Conservation (phyloP, 768 basidiomycete genomes). For the Boletus fagicola region DNA sequence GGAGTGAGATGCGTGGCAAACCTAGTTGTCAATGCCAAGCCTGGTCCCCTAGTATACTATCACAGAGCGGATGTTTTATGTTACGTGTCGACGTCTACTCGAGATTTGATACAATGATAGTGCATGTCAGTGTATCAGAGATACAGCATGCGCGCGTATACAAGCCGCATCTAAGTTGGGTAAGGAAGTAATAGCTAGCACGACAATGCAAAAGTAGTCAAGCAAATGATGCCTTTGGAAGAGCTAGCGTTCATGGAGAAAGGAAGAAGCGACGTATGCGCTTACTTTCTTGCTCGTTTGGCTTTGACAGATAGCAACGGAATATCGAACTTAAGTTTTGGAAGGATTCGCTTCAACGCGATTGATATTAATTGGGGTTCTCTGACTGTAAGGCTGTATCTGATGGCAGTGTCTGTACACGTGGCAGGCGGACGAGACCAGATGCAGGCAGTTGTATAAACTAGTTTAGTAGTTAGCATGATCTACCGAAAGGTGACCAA, state of each 20-base stretch:
- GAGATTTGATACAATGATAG: neutral
- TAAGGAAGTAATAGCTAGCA: neutral
- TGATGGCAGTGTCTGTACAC: too few species aligned
- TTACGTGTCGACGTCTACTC: neutral
- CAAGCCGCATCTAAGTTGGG: neutral
- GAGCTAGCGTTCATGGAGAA: neutral
- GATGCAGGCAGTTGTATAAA: neutral
- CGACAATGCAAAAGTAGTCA: neutral
- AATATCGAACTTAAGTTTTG: neutral
- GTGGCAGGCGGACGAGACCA: too few species aligned
- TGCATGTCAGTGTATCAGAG: neutral
- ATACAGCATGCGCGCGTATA: neutral
- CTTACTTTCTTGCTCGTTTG: neutral
- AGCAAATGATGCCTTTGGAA: neutral
- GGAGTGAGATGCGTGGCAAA: neutral
- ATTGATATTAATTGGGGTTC: too few species aligned
- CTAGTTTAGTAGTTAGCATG: constrained; percentile 8
- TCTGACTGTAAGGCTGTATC: too few species aligned
- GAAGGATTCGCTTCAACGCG: too few species aligned
- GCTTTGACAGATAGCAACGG: neutral
- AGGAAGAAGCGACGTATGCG: neutral
- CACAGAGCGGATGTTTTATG: neutral
- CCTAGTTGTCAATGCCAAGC: neutral
- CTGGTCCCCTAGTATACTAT: neutral
- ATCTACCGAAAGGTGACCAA: neutral